Evolutionary conservation across 257 asterid genomes (phyloP), one percentile per base, ranked within the genome.

Genomic region (Capsicum pubescens): DNA sequence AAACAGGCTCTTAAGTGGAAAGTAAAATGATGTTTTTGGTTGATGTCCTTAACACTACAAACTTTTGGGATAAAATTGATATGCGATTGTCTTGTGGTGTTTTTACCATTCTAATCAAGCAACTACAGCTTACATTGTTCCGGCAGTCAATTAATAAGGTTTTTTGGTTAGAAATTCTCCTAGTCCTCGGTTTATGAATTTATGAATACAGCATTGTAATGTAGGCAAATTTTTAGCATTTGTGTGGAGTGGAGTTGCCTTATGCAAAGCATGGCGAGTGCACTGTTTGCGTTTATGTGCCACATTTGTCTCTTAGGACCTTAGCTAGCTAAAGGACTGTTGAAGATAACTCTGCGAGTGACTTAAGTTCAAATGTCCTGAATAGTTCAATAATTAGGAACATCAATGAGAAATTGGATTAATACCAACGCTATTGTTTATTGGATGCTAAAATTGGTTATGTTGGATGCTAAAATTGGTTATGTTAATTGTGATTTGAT

Each of bases 391-490:
- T 19, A 48, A 10, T 10, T 71, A 46, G 57, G 79, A 17, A 46
- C 6, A 46, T n/a, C n/a, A 10, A 2, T 72, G 55, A 74, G 61
- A 19, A 50, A 3, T 19, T 50, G 44, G 44, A 19, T 7, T 74
- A 12, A 3, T 48, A 72, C 35, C 11, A 9, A 5, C n/a, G 7
- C 12, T 13, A 72, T 72, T n/a, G 42, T 4, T 16, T 46, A 46
- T 71, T 71, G 79, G 57, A 71, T 72, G 58, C 80, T 72, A 46
- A 46, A 46, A 46, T 48, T 72, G 39, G 39, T 74, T 74, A 50
- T 50, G 7, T 26, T 74, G 79, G 57, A 71, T 72, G 58, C 80
- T 72, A 46, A 46, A 46, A 46, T 48, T 72, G 39, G 39, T 74
- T 74, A 50, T 50, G 7, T 26, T 74, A 19, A 50, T 50, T 50